Evolutionary conservation across 2,329 filamentous ascomycete genomes (phyloP), one percentile per base, ranked within the genome.

Genomic region (Blastomyces silverae): DNA sequence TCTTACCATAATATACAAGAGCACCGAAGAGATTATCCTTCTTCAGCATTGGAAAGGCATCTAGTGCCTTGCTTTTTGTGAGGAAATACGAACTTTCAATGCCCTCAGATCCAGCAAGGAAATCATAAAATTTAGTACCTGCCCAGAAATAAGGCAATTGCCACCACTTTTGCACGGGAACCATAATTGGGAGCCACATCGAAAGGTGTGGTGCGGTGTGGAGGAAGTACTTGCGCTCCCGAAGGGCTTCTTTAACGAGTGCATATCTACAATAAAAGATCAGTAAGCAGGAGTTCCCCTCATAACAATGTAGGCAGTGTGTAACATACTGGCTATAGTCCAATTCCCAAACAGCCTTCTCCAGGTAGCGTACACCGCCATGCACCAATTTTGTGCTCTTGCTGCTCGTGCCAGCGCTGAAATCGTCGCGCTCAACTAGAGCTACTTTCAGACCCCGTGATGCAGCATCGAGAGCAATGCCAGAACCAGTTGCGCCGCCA

Each of bases 321-420:
- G 10, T 64, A 64, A 71, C 77, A 74, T 73, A 89, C 83, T 94
- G 90, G 70, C 87, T 87, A 75, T 92, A 92, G 76, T 94, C 90
- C 71, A 93, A 80, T 75, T 92, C 89, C 87, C 87, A 91, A 61
- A 94, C 86, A 64, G 90, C 90, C 81, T 94, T 94, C 76, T 94
- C 90, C 65, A 94, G 81, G 74, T 93, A 94, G 69, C 90, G 85
- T 66, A 94, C 90, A 73, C 90, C 90, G 70, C 90, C 90, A 77
- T 94, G 90, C 22, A 94, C 90, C 63, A 94, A 82, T 78, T 94
- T 94, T 60, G 90, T 94, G 79, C 89, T 92, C 80, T 93, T 93
- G 76, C 88, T 91, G 79, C 89, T 92, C 52, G 90, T 93, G 39
- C 90, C 90, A 67, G 87, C 84, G 70, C 87, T 88, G 75, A 93